Base-by-base conservation (phyloP, 352 stramenopile genomes). In the Pythium pectinolyticum region DNA sequence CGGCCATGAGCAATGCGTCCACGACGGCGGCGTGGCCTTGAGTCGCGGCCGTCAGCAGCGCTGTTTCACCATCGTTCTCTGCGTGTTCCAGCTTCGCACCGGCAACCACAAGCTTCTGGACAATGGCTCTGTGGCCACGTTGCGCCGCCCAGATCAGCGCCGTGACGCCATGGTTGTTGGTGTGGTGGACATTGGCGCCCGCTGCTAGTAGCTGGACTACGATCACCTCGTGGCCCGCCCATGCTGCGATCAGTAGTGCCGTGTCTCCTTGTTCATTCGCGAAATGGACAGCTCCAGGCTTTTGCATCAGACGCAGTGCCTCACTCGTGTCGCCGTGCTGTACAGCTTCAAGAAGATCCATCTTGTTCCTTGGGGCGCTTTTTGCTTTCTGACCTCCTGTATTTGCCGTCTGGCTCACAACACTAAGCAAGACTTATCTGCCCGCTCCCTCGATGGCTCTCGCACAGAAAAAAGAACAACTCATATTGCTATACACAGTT, bases 241-340 rank as follows among this genome's bases (percentile, higher is more conserved):
- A 54, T 1, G 73, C 66, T 12, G 75, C 75, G 40, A 70, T 74
- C 7, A 57, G 47, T 15, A 84, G 51, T 14, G 75, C 64, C 20
- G 70, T 80, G 12, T 37, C 32, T 37, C 32, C 32, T 14, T 37
- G 7, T 14, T 7, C 7, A 37, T 37, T 37, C 32, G 32, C 32
- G 32, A 14, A 37, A 14, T 37, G n/a, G n/a, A n/a, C n/a, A n/a
- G n/a, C n/a, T n/a, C n/a, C n/a, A n/a, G n/a, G n/a, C n/a, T n/a
- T n/a, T n/a, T n/a, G n/a, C n/a, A n/a, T n/a, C n/a, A n/a, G n/a
- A n/a, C n/a, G n/a, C n/a, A n/a, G n/a, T n/a, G n/a, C n/a, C n/a
- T n/a, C n/a, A n/a, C n/a, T n/a, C n/a, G n/a, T n/a, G n/a, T n/a
- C n/a, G n/a, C n/a, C n/a, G n/a, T n/a, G n/a, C n/a, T n/a, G n/a